Evolutionary conservation across 768 basidiomycete species (phyloP).

Genomic region (Mycena epipterygia): DNA sequence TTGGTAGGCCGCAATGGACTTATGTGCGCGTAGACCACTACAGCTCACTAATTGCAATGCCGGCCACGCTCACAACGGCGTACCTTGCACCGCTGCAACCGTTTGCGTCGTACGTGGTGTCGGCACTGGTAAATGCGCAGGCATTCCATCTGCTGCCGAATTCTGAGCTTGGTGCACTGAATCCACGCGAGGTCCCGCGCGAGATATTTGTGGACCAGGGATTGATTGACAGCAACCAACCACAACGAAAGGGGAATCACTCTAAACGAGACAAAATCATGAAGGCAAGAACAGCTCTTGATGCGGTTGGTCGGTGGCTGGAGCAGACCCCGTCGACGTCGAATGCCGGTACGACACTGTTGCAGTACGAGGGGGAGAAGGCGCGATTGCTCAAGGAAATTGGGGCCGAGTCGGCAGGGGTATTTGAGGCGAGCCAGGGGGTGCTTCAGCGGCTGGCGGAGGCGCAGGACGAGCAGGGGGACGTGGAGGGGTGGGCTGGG

Average conservation of each 20-base stretch:
- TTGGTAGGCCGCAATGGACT: not conserved
- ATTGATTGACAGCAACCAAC: conserved; percentile 39
- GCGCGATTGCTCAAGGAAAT: conserved; percentile 54
- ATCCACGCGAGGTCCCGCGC: conserved; percentile 77
- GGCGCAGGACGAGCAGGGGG: conserved; percentile 62
- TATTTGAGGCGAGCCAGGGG: conserved; percentile 61
- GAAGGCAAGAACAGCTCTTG: conserved; percentile 65
- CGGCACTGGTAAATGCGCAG: conserved; percentile 59
- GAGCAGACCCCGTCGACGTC: conserved; percentile 47
- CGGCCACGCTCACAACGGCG: conserved; percentile 56
- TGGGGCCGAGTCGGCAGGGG: conserved; percentile 44
- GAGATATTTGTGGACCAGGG: conserved; percentile 69
- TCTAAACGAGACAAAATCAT: conserved; percentile 70
- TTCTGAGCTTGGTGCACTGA: conserved; percentile 62
- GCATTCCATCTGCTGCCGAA: conserved; percentile 74
- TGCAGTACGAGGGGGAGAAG: conserved; percentile 61
- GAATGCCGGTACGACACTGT: conserved; percentile 40
- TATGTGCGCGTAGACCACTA: conserved; percentile 65
- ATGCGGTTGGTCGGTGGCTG: conserved; percentile 64
- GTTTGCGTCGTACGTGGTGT: conserved; percentile 64
- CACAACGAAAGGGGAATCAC: conserved; percentile 75
- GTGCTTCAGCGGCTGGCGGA: conserved; percentile 68
- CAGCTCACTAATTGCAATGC: conserved; percentile 61
- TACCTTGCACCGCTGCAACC: conserved; percentile 62
- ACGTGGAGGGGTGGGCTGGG: conserved; percentile 55